Conservation (phyloP, 2,329 filamentous ascomycete species). For the Bipolaris gigantea region DNA sequence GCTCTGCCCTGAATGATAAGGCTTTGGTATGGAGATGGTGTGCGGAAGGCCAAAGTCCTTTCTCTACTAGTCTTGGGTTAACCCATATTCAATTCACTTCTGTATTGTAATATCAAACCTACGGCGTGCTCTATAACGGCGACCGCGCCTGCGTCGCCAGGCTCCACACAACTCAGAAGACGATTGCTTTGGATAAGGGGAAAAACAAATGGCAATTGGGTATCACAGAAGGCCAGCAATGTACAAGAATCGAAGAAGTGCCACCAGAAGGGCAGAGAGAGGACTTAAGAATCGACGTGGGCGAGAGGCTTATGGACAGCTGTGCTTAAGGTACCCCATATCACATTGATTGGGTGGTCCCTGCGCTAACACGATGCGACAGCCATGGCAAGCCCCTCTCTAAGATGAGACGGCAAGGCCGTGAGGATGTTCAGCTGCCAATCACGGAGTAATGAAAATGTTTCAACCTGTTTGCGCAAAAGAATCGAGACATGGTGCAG, state of each 20-base stretch:
- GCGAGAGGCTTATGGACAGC: conserved; percentile 40
- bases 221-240: conserved; percentile 28
- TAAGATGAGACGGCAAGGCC: conserved; percentile 12
- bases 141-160: conserved; percentile 26
- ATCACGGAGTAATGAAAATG: not conserved
- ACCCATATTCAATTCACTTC: not conserved
- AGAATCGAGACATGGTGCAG: not conserved
- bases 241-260: conserved; percentile 18
- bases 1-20: conserved; percentile 1
- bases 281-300: conserved; percentile 12
- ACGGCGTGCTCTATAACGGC: conserved; percentile 17
- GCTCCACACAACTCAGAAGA: conserved; percentile 18
- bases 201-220: conserved; percentile 25
- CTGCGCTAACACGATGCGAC: conserved; percentile 28
- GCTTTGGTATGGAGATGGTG: not conserved
- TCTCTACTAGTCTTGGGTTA: not conserved
- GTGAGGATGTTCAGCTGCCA: not conserved
- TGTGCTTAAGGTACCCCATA: conserved; percentile 36
- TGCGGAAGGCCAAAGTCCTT: not conserved
- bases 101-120: conserved; percentile 1
- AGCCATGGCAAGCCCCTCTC: conserved; percentile 16
- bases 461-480: not conserved
- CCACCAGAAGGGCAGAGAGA: conserved; percentile 27
- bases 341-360: conserved; percentile 35
- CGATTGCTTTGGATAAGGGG: not conserved